A percentile compares a stretch with the other conserved stretches of the same genome.
Evolutionary conservation across 2,329 filamentous ascomycete genomes (phyloP).

Genomic region (Aspergillus amoenus): DNA sequence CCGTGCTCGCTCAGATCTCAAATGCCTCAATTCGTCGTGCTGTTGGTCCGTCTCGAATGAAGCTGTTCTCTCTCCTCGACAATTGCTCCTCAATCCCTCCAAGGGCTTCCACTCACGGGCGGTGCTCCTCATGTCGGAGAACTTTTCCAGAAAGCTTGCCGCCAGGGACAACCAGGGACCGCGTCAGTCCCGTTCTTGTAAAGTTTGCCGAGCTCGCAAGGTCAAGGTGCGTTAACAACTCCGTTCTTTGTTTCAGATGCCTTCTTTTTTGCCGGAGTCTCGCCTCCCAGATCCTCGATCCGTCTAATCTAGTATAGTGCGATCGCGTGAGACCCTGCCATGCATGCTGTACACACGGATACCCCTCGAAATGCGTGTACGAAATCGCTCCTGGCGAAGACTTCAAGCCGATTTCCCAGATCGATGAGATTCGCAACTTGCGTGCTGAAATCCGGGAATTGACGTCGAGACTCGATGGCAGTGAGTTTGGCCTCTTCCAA

Average conservation of each 20-base stretch:
- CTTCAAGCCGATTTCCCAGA: conserved; percentile 34
- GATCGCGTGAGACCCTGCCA: conserved; percentile 41
- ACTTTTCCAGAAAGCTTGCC: conserved; percentile 20
- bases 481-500: conserved; percentile 13
- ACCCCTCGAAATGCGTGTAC: conserved; percentile 40
- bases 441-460: conserved; percentile 36
- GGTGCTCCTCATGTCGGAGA: conserved; percentile 15
- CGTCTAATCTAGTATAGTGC: conserved; percentile 26
- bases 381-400: conserved; percentile 35
- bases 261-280: too few relatives aligned
- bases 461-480: conserved; percentile 25
- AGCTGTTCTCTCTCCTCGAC: conserved; percentile 10
- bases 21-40: conserved; percentile 25
- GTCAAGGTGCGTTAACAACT: conserved; percentile 32
- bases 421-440: conserved; percentile 38
- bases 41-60: conserved; percentile 26
- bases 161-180: conserved; percentile 15
- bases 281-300: neutral
- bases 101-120: conserved; percentile 23
- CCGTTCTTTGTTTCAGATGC: neutral
- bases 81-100: conserved; percentile 17
- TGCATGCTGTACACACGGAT: conserved; percentile 40
- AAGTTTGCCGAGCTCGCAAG: conserved; percentile 39
- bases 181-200: conserved; percentile 40
- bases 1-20: conserved; percentile 29